These are phyloP conservation scores for Periconia macrospinosa DNA, from an alignment of 2,329 filamentous ascomycete species.

Conservation along the genomic window DNA sequence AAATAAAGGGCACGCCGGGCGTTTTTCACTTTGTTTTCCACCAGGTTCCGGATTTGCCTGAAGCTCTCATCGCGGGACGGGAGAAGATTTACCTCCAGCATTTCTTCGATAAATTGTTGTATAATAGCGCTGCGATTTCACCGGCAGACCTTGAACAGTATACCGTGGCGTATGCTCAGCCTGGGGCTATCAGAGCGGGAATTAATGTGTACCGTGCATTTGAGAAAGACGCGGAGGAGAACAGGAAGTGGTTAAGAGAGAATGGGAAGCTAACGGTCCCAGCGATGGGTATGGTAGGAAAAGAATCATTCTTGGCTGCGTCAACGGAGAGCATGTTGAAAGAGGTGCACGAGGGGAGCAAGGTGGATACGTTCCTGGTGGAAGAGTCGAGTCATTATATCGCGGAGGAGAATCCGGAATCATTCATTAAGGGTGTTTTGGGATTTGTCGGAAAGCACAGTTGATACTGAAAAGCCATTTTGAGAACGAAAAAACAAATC, in stretches of 20 bases:
- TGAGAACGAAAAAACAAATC: not conserved
- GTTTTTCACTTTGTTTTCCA: constrained; percentile 51
- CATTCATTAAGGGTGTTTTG: constrained; percentile 20
- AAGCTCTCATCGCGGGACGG: constrained; percentile 43
- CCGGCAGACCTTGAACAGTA: constrained; percentile 46
- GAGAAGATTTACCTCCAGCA: constrained; percentile 49
- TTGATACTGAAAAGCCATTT: not conserved
- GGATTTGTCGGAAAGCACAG: constrained; percentile 16
- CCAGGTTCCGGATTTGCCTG: constrained; percentile 42
- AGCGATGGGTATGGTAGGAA: constrained; percentile 27
- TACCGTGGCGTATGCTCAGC: constrained; percentile 23
- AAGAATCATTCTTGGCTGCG: constrained; percentile 18
- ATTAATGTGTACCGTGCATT: constrained; percentile 39
- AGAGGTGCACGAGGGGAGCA: constrained; percentile 17
- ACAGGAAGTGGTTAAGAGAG: constrained; percentile 16
- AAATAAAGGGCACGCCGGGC: constrained; percentile 28
- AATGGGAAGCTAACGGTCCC: constrained; percentile 30
- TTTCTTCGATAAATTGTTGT: constrained; percentile 45
- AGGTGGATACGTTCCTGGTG: constrained; percentile 16
- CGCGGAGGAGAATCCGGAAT: constrained; percentile 25
- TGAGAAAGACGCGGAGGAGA: constrained; percentile 34
- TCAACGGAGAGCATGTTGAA: constrained; percentile 23
- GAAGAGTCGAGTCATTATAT: constrained; percentile 26
- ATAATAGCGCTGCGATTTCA: constrained; percentile 42
- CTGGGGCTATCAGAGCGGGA: constrained; percentile 35